A percentile compares a stretch with the other conserved stretches of the same genome.
Conservation (phyloP, 2,329 filamentous ascomycete genomes). For the Fusarium goolgardi region DNA sequence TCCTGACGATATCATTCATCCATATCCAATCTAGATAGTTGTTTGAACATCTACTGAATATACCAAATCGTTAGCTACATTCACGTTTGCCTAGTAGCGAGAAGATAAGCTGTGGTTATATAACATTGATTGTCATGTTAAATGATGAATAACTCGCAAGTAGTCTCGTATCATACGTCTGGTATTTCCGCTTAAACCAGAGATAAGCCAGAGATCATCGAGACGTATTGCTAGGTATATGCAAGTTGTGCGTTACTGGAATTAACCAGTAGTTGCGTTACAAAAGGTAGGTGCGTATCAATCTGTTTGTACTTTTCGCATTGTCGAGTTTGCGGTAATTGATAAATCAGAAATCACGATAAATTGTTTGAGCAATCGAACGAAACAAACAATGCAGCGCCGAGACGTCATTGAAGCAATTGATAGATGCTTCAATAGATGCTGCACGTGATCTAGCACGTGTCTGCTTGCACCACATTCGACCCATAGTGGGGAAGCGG, state of each 20-base stretch:
- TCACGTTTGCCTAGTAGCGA: no score
- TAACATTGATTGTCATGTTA: background rate
- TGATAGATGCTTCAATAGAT: background rate
- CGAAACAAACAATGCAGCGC: background rate
- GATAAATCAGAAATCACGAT: background rate
- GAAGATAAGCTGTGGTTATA: background rate
- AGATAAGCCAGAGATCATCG: no score
- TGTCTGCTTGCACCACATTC: constrained; percentile 21
- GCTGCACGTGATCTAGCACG: constrained; percentile 26
- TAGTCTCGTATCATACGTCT: background rate
- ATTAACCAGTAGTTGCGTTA: background rate
- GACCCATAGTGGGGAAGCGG: constrained; percentile 40
- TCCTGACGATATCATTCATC: background rate
- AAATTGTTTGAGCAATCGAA: background rate
- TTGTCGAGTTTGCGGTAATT: background rate
- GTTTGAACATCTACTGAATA: background rate
- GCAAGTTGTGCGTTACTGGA: background rate
- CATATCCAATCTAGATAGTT: no score
- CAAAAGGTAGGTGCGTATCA: background rate
- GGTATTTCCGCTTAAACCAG: no score
- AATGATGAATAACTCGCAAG: background rate
- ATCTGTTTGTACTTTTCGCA: background rate
- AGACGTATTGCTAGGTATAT: background rate
- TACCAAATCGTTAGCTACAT: background rate
- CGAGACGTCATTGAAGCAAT: constrained; percentile 4